Conservation (phyloP, 768 basidiomycete species). For the Leucocoprinus leucothites region DNA sequence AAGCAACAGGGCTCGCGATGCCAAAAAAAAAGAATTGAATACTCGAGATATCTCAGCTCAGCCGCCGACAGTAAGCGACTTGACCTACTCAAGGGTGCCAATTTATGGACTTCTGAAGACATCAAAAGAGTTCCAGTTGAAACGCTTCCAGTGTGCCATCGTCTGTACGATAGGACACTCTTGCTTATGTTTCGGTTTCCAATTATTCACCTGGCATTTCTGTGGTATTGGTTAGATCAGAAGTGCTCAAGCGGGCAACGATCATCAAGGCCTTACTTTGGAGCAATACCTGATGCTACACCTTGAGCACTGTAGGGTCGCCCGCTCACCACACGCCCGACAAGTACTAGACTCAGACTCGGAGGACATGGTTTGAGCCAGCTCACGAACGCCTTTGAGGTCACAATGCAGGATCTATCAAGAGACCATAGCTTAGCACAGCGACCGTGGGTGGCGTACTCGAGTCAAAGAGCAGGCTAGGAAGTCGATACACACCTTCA, state of each 20-base stretch:
- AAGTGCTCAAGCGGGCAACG: not conserved
- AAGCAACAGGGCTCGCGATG: too few relatives aligned
- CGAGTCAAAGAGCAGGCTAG: not conserved
- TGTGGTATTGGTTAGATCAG: not conserved
- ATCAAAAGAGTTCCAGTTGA: conserved; percentile 9
- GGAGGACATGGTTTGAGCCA: not conserved
- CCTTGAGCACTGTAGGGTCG: not conserved
- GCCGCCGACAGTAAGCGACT: too few relatives aligned
- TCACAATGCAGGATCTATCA: not conserved
- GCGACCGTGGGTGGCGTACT: too few relatives aligned
- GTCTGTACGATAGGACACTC: conserved; percentile 1
- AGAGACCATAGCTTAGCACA: not conserved
- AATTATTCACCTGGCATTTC: conserved; percentile 8
- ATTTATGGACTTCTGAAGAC: not conserved
- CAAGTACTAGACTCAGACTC: not conserved
- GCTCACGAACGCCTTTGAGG: not conserved
- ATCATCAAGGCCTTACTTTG: not conserved
- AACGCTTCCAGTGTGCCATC: conserved; percentile 1
- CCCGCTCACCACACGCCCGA: conserved; percentile 6
- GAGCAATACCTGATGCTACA: conserved; percentile 10
- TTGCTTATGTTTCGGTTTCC: conserved; percentile 10
- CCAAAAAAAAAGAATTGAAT: too few relatives aligned
- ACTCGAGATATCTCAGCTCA: too few relatives aligned
- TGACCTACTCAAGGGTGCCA: too few relatives aligned
- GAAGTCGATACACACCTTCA: not conserved